Evolutionary conservation across 495 filamentous ascomycete species (phyloP), one percentile per base, ranked within the genome.

Genomic region (Penicillium fimorum): DNA sequence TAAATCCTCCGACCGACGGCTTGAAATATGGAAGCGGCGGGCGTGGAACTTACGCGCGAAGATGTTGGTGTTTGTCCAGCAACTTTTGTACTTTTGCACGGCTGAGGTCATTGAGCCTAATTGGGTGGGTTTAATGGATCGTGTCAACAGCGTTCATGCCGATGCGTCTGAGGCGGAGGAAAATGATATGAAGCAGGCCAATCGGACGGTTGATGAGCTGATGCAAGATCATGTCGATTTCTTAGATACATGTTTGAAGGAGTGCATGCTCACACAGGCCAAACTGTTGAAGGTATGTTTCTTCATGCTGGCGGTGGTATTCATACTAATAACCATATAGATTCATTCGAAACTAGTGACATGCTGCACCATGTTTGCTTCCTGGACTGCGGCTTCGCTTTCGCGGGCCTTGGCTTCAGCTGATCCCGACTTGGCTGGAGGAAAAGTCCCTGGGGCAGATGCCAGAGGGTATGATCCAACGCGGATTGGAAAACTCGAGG

Each of bases 221-320:
- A 98, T 98, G 94, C 91, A 97, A 71, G 93, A 97, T 70, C 94
- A 98, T 77, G 92, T 98, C 30, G 94, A 97, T 72, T 97, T 97
- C 69, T 71, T 98, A 53, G 94, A 97, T 64, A 97, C 93, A 12
- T 98, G 94, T 70, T 76, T 98, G 53, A 97, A 97, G 74, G 94
- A 97, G 75, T 97, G 95, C 78, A 97, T 97, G 93, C 80, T 98
- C 33, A 97, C 95, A 11, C 96, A 98, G 67, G 88, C 88, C 50
- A 96, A 96, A 71, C 74, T 98, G 8, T 76, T 98, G 18, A 86
- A 90, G 77, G 94, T 97, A 81, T 47, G 81, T 70, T 48, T 32
- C 5, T 18, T 8, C n/a, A 41, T 32, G 30, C 45, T 9, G 48
- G n/a, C 50, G 22, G n/a, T 7, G n/a, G n/a, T 32, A 55, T 51